Percentiles rank a stretch among this genome's conserved stretches.
Conservation (phyloP, 306 rosid genomes). For the Castanospermum australe region DNA sequence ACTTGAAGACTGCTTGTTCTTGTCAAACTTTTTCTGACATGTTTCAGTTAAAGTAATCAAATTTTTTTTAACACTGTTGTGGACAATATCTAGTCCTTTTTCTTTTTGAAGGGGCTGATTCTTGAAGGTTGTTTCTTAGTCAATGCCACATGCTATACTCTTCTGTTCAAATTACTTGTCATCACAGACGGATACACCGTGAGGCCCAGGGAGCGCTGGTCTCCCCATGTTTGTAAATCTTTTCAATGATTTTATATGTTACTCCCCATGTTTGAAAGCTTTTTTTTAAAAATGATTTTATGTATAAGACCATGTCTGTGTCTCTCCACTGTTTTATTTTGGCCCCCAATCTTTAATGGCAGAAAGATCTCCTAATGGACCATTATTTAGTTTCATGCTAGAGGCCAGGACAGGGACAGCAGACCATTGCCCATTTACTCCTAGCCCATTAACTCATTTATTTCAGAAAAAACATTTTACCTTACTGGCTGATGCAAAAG, state of each 20-base stretch:
- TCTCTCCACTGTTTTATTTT: not conserved
- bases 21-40: not conserved
- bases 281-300: not conserved
- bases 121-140: slow-evolving; percentile 1
- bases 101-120: not conserved
- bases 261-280: not conserved
- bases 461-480: slow-evolving; percentile 10
- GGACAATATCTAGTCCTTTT: not conserved
- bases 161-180: not conserved
- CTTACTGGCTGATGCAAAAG: not conserved
- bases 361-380: no score
- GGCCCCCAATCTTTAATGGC: not conserved
- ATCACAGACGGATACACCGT: not conserved
- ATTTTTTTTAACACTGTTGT: not conserved
- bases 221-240: not conserved
- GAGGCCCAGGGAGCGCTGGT: not conserved
- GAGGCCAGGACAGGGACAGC: not conserved
- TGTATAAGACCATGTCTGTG: not conserved
- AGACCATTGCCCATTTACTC: not conserved
- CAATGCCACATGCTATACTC: not conserved
- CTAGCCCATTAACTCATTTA: not conserved
- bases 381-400: no score
- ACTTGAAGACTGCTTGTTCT: not conserved
- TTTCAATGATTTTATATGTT: slow-evolving; percentile 13
- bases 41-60: not conserved